phyloP scores from a whole-genome alignment of 768 basidiomycete species.

The Scleroderma bovista region DNA sequence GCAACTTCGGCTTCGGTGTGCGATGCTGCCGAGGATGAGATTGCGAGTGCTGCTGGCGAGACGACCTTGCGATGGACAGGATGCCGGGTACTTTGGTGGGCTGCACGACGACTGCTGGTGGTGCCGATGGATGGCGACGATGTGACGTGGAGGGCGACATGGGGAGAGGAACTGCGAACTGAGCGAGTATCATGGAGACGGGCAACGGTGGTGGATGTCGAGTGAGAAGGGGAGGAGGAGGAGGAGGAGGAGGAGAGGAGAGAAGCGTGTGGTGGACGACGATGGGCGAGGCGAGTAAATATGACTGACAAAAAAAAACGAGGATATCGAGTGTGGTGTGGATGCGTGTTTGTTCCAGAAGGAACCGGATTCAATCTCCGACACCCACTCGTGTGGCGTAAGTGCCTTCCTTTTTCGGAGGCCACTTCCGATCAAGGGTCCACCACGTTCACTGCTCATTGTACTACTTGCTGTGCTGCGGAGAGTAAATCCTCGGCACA shows the following conservation, averaged over 20 bases:
- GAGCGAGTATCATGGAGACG: slow-evolving; percentile 37
- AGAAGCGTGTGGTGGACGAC: slow-evolving; percentile 26
- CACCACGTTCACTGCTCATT: too few species aligned
- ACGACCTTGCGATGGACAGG: slow-evolving; percentile 56
- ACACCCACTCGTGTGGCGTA: slow-evolving; percentile 26
- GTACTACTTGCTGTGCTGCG: too few species aligned
- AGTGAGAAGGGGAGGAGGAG: not conserved
- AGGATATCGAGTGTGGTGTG: slow-evolving; percentile 23
- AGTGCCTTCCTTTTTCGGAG: slow-evolving; percentile 11
- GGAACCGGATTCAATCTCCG: slow-evolving; percentile 29
- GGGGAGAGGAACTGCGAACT: slow-evolving; percentile 29
- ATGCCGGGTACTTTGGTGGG: slow-evolving; percentile 72
- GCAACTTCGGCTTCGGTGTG: slow-evolving; percentile 26
- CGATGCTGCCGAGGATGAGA: slow-evolving; percentile 32
- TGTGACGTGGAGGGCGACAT: slow-evolving; percentile 37
- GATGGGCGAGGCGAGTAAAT: slow-evolving; percentile 18
- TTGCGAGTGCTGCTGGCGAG: slow-evolving; percentile 32
- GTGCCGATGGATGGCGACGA: slow-evolving; percentile 65
- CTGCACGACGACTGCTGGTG: slow-evolving; percentile 61
- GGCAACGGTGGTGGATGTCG: slow-evolving; percentile 6
- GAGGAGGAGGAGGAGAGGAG: slow-evolving; percentile 10
- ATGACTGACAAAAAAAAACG: slow-evolving; percentile 8
- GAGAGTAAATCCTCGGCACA: not conserved
- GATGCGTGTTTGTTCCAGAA: slow-evolving; percentile 17
- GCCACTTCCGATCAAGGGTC: not conserved